A percentile compares a stretch with the other conserved stretches of the same genome.
phyloP scores from a whole-genome alignment of 2,329 filamentous ascomycete genomes.

The Cladosporium sp. region DNA sequence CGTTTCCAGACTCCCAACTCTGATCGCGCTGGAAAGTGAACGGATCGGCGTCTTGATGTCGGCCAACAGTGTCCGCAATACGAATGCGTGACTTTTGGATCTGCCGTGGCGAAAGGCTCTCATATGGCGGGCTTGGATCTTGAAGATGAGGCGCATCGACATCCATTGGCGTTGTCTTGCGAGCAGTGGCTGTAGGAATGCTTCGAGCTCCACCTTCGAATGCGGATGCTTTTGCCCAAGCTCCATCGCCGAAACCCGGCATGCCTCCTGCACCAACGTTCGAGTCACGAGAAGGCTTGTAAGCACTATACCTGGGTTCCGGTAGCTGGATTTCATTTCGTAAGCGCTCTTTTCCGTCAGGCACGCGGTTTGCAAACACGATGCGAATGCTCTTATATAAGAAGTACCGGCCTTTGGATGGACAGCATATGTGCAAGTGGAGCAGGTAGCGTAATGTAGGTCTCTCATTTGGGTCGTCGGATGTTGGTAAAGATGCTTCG shows the following conservation, averaged over 20 bases:
- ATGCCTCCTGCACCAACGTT: constrained; percentile 21
- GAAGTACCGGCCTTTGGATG: constrained; percentile 77
- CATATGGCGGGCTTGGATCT: constrained; percentile 22
- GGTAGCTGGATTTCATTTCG: constrained; percentile 85
- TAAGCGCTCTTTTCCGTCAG: constrained; percentile 89
- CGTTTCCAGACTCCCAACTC: constrained; percentile 46
- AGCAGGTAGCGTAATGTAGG: constrained; percentile 84
- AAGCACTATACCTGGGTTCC: constrained; percentile 79
- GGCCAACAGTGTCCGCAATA: constrained; percentile 14
- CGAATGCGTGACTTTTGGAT: constrained; percentile 16
- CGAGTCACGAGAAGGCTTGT: constrained; percentile 60
- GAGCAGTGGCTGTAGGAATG: not conserved
- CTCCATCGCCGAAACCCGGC: constrained; percentile 1
- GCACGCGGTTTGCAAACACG: constrained; percentile 93
- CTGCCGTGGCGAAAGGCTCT: constrained; percentile 25
- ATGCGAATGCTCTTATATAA: constrained; percentile 89
- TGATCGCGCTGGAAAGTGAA: constrained; percentile 26
- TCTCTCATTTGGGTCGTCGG: constrained; percentile 53
- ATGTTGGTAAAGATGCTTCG: constrained; percentile 49
- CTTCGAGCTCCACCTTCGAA: not conserved
- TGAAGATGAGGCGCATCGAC: constrained; percentile 18
- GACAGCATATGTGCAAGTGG: constrained; percentile 89
- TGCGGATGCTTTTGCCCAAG: not conserved
- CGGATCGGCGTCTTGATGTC: constrained; percentile 19
- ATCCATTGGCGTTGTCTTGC: not conserved